Evolutionary conservation across 1,284 basidiomycete species (phyloP), one percentile per base, ranked within the genome.

Genomic region (Peniophora sp.): DNA sequence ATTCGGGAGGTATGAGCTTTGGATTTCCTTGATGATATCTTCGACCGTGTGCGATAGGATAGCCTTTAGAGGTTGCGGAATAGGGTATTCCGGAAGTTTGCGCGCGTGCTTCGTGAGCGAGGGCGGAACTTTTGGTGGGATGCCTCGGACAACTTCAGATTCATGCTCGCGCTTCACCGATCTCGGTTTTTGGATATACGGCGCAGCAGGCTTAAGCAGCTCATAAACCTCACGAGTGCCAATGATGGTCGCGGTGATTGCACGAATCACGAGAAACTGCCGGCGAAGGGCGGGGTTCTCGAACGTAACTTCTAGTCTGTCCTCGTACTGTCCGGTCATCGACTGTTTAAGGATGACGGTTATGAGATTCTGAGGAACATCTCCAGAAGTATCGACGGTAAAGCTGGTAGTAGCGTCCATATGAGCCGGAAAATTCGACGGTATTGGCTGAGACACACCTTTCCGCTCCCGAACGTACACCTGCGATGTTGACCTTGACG

Each of bases 181-280:
- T n/a, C 71, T 69, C 12, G 66, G 61, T 1, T 72, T 70, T 2
- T 79, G 78, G 10, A 72, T 64, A 58, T 80, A 85, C 0, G 83
- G 81, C 0, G 71, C 63, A 3, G 52, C 64, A 0, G 83, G 77
- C 46, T 69, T 68, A 19, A 85, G 63, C 0, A 63, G 54, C 16
- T 79, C 72, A 52, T 81, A 73, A 50, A 79, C 78, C 0, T 61
- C 75, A 49, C 59, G 53, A 48, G 59, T 66, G 1, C 70, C 71
- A 2, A 73, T 65, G 2, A 66, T 59, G 12, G 27, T 32, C 3
- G 62, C 69, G 2, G 54, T 56, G 1, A 73, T 36, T 1, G 49
- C 27, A 0, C 71, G 66, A 0, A 64, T 59, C 50, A 74, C 70
- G 25, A 63, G 56, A 53, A 73, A 74, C 1, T 55, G 56, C 36